Evolutionary conservation across 176 grass and related monocot species (phyloP).

Genomic region (Phragmites australis): DNA sequence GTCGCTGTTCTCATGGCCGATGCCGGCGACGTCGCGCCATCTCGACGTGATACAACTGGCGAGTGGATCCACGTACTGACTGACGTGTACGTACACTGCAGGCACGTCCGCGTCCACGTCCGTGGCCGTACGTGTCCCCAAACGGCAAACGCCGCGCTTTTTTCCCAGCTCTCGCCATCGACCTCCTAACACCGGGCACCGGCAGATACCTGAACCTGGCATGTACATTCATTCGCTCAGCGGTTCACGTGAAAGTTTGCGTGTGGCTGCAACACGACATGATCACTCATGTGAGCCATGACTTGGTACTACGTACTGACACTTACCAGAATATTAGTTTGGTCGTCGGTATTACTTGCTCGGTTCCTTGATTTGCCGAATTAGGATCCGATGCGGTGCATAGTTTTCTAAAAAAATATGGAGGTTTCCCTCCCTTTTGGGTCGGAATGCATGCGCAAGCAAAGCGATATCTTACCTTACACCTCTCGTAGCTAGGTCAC

Average conservation of each 20-base stretch:
- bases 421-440: not conserved
- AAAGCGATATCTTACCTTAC: not conserved
- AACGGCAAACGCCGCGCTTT: not conserved
- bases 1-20: not conserved
- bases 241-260: not conserved
- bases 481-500: conserved; percentile 2
- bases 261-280: not conserved
- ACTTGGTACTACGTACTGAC: not conserved
- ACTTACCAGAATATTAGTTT: not conserved
- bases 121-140: not conserved
- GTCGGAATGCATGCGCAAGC: not conserved
- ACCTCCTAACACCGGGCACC: too few relatives aligned
- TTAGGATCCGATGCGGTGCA: not conserved
- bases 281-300: not conserved
- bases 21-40: not conserved
- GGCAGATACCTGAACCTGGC: too few relatives aligned
- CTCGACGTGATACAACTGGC: not conserved
- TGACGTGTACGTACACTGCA: not conserved
- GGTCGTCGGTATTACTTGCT: not conserved
- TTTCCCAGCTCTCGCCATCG: not conserved
- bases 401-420: too few relatives aligned
- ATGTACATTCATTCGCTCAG: too few relatives aligned
- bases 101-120: not conserved
- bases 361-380: not conserved
- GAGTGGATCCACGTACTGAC: not conserved